Conservation (phyloP, 768 basidiomycete genomes). For the Pulveroboletus sp. region DNA sequence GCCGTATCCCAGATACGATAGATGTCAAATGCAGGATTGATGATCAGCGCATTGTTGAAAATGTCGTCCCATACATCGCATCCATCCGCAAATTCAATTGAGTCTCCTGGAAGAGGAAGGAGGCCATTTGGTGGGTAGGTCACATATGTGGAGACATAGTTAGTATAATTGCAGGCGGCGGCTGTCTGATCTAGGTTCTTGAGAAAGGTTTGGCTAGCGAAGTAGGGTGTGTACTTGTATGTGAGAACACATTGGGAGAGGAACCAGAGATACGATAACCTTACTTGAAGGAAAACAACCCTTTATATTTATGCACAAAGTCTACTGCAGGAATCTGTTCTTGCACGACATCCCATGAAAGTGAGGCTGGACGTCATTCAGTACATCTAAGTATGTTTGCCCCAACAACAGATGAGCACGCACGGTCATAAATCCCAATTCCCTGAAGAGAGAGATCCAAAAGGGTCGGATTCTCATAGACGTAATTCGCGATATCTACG, state of each 20-base stretch:
- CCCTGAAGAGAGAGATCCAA: constrained; percentile 61
- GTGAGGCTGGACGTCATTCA: constrained; percentile 35
- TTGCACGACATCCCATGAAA: constrained; percentile 64
- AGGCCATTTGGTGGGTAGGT: constrained; percentile 64
- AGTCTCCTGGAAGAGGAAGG: constrained; percentile 65
- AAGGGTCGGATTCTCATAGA: constrained; percentile 52
- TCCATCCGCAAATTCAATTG: constrained; percentile 39
- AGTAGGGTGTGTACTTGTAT: neutral
- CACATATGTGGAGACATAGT: constrained; percentile 57
- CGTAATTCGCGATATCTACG: constrained; percentile 70
- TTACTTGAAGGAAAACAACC: constrained; percentile 71
- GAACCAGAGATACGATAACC: constrained; percentile 12
- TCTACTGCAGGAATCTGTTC: constrained; percentile 65
- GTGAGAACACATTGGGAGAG: neutral
- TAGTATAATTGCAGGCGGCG: constrained; percentile 54
- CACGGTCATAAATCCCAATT: constrained; percentile 71
- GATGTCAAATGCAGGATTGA: constrained; percentile 75
- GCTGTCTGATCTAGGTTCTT: constrained; percentile 50
- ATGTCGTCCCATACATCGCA: constrained; percentile 70
- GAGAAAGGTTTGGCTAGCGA: constrained; percentile 57
- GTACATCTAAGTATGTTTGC: neutral
- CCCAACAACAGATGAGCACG: constrained; percentile 18
- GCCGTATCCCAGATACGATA: constrained; percentile 73
- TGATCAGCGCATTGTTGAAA: constrained; percentile 51
- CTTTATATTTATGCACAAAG: constrained; percentile 68